A percentile compares a stretch with the other conserved stretches of the same genome.
phyloP scores from a whole-genome alignment of 768 basidiomycete species.

The Lyophyllum semitale region DNA sequence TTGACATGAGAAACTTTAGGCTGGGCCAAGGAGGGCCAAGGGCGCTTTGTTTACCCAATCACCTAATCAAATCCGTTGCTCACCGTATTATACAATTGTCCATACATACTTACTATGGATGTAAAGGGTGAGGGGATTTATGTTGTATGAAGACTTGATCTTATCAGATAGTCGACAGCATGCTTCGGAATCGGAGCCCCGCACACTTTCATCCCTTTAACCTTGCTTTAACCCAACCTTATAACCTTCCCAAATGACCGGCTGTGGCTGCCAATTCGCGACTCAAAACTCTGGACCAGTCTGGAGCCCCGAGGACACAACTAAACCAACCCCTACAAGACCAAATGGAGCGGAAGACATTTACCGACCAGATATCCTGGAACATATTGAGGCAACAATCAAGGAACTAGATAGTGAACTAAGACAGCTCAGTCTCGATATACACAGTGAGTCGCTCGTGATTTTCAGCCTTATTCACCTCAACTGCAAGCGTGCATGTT shows the following conservation, averaged over 20 bases:
- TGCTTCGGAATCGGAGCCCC: background rate
- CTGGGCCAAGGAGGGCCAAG: too few species aligned
- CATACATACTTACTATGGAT: too few species aligned
- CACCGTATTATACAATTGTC: too few species aligned
- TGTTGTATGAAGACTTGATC: background rate
- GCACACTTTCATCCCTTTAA: background rate
- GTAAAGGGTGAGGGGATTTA: background rate
- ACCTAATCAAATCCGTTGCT: too few species aligned
- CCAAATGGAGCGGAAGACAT: conserved; percentile 34
- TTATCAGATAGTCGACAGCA: background rate
- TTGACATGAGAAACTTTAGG: too few species aligned
- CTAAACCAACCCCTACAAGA: conserved; percentile 29
- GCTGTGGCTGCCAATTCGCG: conserved; percentile 15
- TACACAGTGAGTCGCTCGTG: conserved; percentile 53
- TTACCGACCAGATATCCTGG: conserved; percentile 58
- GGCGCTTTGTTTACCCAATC: too few species aligned
- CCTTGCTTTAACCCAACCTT: background rate
- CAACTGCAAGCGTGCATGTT: background rate
- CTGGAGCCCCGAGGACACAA: conserved; percentile 46
- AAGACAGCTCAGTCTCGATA: conserved; percentile 65
- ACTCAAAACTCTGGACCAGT: conserved; percentile 21
- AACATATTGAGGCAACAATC: conserved; percentile 61
- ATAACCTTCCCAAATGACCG: background rate
- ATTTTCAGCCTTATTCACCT: background rate
- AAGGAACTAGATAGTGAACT: conserved; percentile 54